Conservation (phyloP, 2,329 filamentous ascomycete genomes). For the Geosmithia morbida region DNA sequence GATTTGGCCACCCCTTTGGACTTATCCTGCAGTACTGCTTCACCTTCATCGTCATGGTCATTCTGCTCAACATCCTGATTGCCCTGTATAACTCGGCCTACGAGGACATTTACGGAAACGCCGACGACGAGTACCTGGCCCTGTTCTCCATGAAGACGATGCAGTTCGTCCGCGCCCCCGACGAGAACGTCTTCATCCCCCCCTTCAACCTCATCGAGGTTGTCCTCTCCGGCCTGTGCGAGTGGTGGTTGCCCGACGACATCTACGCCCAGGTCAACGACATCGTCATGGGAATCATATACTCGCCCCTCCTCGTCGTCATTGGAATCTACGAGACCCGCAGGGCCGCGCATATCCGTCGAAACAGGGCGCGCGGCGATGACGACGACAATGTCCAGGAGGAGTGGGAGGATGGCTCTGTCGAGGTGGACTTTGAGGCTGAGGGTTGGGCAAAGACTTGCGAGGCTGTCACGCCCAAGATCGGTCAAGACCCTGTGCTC, state of each 20-base stretch:
- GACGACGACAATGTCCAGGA: constrained; percentile 79
- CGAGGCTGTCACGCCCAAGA: constrained; percentile 59
- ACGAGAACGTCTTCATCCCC: constrained; percentile 96
- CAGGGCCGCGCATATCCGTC: constrained; percentile 49
- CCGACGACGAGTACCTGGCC: constrained; percentile 88
- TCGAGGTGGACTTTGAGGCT: constrained; percentile 61
- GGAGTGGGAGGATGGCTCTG: constrained; percentile 80
- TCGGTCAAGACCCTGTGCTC: constrained; percentile 66
- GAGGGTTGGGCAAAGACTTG: constrained; percentile 81
- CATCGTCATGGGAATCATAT: constrained; percentile 71
- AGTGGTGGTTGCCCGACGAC: constrained; percentile 82
- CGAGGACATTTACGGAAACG: constrained; percentile 85
- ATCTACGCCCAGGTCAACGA: constrained; percentile 76
- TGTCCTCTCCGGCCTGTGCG: constrained; percentile 61
- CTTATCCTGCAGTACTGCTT: constrained; percentile 95
- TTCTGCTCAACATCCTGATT: constrained; percentile 91
- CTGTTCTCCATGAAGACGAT: constrained; percentile 90
- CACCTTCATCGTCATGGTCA: constrained; percentile 91
- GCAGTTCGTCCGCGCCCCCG: constrained; percentile 90
- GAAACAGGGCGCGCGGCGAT: constrained; percentile 67
- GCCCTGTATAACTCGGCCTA: constrained; percentile 96
- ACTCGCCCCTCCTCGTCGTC: constrained; percentile 68
- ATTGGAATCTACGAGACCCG: constrained; percentile 60
- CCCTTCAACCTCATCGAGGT: constrained; percentile 93
- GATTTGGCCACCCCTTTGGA: constrained; percentile 85